Evolutionary conservation across 1,284 basidiomycete species (phyloP).

Genomic region (Malassezia cuniculi): DNA sequence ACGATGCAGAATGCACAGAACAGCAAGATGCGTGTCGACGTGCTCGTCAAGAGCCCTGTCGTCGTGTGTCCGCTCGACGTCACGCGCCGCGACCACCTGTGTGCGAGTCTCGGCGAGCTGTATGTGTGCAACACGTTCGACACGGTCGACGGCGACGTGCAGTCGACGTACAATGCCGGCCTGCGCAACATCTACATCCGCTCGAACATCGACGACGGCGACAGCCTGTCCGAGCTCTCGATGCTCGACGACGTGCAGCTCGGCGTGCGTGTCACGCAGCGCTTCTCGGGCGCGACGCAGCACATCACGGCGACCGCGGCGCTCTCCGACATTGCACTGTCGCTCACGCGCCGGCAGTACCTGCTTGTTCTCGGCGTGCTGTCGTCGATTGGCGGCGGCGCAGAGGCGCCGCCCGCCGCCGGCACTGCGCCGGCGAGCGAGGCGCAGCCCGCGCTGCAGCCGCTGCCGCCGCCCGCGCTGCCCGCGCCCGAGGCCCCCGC

Average conservation of each 20-base stretch:
- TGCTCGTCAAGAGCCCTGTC: slow-evolving; percentile 84
- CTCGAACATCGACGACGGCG: slow-evolving; percentile 25
- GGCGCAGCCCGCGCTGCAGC: no score
- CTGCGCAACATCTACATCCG: slow-evolving; percentile 69
- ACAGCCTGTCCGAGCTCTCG: slow-evolving; percentile 49
- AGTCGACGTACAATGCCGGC: slow-evolving; percentile 56
- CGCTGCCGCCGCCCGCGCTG: no score
- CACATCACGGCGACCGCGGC: not conserved
- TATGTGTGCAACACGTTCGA: slow-evolving; percentile 64
- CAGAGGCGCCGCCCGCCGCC: not conserved
- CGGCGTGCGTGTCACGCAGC: slow-evolving; percentile 80
- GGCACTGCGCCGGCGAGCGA: not conserved
- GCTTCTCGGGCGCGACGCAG: no score
- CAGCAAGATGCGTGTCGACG: slow-evolving; percentile 73
- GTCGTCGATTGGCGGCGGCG: not conserved
- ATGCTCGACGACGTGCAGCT: slow-evolving; percentile 89
- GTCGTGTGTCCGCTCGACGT: slow-evolving; percentile 72
- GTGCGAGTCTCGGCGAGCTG: slow-evolving; percentile 79
- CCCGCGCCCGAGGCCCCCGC: no score
- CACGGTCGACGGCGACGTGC: slow-evolving; percentile 49
- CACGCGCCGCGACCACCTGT: slow-evolving; percentile 58
- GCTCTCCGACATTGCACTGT: slow-evolving; percentile 5
- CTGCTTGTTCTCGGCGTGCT: not conserved
- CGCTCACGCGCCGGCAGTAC: slow-evolving; percentile 10
- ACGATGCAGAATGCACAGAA: slow-evolving; percentile 53